These are phyloP conservation scores for Saturnispora kantuleensis DNA, from an alignment of 805 yeast species.

Conservation along the genomic window DNA sequence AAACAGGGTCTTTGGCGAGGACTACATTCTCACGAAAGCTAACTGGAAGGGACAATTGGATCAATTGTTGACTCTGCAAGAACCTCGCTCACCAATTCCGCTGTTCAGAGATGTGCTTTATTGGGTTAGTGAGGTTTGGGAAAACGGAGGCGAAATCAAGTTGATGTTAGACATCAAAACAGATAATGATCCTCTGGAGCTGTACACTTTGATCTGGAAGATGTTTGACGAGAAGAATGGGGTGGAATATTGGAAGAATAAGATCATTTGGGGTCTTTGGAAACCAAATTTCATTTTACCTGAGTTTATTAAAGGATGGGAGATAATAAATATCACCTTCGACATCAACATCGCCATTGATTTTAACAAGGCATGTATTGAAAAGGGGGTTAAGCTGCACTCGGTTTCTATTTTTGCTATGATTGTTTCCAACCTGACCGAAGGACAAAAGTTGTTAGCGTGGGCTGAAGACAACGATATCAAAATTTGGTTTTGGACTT, in stretches of 20 bases:
- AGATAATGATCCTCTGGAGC: conserved; percentile 22
- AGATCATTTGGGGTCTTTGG: conserved; percentile 32
- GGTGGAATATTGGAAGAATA: conserved; percentile 25
- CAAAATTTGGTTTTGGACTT: conserved; percentile 30
- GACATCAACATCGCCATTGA: conserved; percentile 16
- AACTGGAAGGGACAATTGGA: conserved; percentile 21
- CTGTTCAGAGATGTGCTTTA: conserved; percentile 22
- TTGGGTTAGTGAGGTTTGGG: conserved; percentile 35
- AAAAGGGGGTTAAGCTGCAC: conserved; percentile 14
- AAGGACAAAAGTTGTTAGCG: conserved; percentile 13
- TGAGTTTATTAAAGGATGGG: conserved; percentile 19
- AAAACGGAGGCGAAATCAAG: conserved; percentile 29
- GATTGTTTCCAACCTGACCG: conserved; percentile 16
- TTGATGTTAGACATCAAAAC: conserved; percentile 31
- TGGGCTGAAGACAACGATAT: conserved; percentile 16
- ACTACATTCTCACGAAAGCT: conserved; percentile 19
- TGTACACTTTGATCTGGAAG: conserved; percentile 20
- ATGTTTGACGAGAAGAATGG: conserved; percentile 17
- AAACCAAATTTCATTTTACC: conserved; percentile 21
- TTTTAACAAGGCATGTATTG: conserved; percentile 12
- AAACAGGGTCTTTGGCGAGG: conserved; percentile 25
- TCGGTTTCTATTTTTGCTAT: conserved; percentile 19
- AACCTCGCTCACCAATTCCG: conserved; percentile 28
- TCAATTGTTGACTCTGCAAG: conserved; percentile 21
- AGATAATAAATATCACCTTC: conserved; percentile 25